phyloP scores from a whole-genome alignment of 495 filamentous ascomycete genomes.

The Penicillium nucicola region DNA sequence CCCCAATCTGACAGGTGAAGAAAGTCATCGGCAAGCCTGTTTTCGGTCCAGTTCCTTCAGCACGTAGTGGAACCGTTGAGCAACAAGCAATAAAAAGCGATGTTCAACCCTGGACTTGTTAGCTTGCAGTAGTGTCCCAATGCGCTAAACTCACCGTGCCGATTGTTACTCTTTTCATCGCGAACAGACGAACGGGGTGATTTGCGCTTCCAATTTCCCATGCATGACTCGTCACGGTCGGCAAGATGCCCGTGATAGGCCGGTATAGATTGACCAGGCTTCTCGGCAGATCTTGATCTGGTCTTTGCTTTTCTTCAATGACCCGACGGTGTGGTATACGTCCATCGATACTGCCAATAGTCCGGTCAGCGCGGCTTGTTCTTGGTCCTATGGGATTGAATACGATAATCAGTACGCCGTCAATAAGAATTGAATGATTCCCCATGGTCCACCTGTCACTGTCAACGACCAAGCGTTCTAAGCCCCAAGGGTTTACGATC shows the following conservation, averaged over 20 bases:
- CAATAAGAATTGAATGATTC: no score
- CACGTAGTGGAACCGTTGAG: conserved; percentile 9
- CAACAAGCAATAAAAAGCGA: conserved; percentile 17
- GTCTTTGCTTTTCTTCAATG: neutral
- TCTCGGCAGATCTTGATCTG: no score
- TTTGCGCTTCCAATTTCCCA: neutral
- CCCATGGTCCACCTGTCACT: no score
- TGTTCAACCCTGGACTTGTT: conserved; percentile 6
- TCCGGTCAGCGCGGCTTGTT: neutral
- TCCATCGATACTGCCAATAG: neutral
- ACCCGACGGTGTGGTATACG: neutral
- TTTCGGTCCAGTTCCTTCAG: no score
- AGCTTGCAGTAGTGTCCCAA: conserved; percentile 13
- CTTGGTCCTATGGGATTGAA: neutral
- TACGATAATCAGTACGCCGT: no score
- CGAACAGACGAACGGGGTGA: no score
- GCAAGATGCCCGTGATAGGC: neutral
- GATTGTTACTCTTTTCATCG: no score
- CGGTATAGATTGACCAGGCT: neutral
- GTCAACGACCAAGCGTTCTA: neutral
- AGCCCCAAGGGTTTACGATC: neutral
- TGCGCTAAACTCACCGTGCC: no score
- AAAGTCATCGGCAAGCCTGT: no score
- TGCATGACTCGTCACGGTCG: neutral
- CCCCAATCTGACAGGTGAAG: no score